A percentile compares a stretch with the other conserved stretches of the same genome.
Evolutionary conservation across 805 yeast genomes (phyloP).

Genomic region (Wickerhamomyces kurtzmanii): DNA sequence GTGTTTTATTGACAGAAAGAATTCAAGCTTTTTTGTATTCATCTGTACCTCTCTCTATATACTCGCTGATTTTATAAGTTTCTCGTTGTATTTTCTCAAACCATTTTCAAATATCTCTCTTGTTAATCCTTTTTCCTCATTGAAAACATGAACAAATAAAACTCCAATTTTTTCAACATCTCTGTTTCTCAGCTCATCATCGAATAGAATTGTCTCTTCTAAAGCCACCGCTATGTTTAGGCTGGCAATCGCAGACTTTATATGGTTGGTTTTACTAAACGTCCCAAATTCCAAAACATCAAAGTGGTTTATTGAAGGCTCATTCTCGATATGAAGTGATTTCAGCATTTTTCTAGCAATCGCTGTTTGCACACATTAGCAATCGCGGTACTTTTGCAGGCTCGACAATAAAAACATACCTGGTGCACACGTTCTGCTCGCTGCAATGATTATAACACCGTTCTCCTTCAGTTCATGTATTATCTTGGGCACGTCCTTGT

Average conservation of each 20-base stretch:
- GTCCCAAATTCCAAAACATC: constrained; percentile 64
- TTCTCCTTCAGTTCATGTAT: constrained; percentile 39
- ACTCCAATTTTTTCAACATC: constrained; percentile 71
- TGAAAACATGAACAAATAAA: constrained; percentile 52
- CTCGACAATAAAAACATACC: too few relatives aligned
- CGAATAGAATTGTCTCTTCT: constrained; percentile 39
- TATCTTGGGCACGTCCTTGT: constrained; percentile 59
- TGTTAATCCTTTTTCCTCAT: constrained; percentile 48
- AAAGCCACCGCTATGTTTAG: constrained; percentile 40
- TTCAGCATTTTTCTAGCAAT: constrained; percentile 58
- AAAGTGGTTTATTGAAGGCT: constrained; percentile 41
- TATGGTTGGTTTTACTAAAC: constrained; percentile 44
- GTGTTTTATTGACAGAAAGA: too few relatives aligned
- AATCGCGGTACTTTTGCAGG: too few relatives aligned
- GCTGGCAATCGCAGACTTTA: constrained; percentile 43
- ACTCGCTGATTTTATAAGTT: too few relatives aligned
- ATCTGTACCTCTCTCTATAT: too few relatives aligned
- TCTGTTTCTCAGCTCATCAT: constrained; percentile 69
- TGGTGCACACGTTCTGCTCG: constrained; percentile 76
- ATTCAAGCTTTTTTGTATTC: too few relatives aligned
- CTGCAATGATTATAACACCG: constrained; percentile 48
- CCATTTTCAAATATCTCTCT: constrained; percentile 40
- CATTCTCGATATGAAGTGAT: constrained; percentile 40
- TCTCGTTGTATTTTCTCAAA: constrained; percentile 7
- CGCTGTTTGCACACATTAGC: too few relatives aligned